Percentiles rank a stretch among this genome's conserved stretches.
phyloP scores from a whole-genome alignment of 441 rosid species.

The Populus tomentosa region DNA sequence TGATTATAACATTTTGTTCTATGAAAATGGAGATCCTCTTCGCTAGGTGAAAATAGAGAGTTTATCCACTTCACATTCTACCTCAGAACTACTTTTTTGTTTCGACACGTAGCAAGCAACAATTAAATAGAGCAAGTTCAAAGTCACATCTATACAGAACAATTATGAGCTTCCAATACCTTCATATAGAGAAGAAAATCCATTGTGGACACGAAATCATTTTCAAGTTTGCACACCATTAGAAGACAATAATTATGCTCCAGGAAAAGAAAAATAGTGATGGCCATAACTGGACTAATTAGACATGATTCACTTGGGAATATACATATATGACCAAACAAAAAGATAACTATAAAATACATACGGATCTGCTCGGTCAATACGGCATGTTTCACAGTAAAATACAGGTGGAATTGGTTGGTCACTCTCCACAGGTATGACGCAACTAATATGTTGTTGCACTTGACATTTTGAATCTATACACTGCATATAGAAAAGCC shows the following conservation, averaged over 20 bases:
- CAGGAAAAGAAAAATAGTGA: neutral
- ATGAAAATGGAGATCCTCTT: neutral
- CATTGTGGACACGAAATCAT: neutral
- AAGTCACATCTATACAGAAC: neutral
- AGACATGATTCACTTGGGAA: neutral
- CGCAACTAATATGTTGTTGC: slow-evolving; percentile 75
- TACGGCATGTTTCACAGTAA: slow-evolving; percentile 81
- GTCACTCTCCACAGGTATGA: slow-evolving; percentile 50
- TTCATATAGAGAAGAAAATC: neutral
- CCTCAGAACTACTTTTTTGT: neutral
- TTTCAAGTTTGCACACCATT: neutral
- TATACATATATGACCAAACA: neutral
- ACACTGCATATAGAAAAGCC: slow-evolving; percentile 43
- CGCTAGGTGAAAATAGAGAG: neutral
- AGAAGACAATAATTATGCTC: neutral
- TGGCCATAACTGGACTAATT: neutral
- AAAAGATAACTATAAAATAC: slow-evolving; percentile 18
- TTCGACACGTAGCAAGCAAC: neutral
- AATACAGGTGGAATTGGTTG: slow-evolving; percentile 54
- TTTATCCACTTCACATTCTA: neutral
- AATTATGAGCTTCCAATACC: neutral
- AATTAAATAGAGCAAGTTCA: neutral
- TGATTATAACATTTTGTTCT: neutral
- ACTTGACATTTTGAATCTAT: slow-evolving; percentile 61
- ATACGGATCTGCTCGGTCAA: slow-evolving; percentile 83